phyloP scores from a whole-genome alignment of 2,329 filamentous ascomycete species.

The Aspergillus sp. region DNA sequence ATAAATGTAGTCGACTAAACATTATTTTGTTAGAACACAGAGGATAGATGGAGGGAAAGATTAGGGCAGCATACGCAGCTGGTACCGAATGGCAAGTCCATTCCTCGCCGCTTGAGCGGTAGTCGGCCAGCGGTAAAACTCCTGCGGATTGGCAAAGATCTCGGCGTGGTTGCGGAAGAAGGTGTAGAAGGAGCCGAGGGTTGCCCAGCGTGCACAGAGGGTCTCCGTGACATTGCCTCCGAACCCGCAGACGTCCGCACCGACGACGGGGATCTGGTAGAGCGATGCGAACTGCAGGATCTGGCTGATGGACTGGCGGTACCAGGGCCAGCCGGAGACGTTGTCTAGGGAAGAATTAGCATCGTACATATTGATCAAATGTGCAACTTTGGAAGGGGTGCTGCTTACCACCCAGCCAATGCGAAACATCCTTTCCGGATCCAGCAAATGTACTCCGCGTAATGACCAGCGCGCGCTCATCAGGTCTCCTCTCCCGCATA shows the following conservation, averaged over 20 bases:
- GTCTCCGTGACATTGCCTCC: neutral
- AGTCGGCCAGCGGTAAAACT: constrained; percentile 4
- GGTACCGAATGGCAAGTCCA: neutral
- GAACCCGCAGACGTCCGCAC: too few relatives aligned
- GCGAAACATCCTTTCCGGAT: constrained; percentile 63
- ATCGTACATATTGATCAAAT: too few relatives aligned
- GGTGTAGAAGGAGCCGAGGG: constrained; percentile 8
- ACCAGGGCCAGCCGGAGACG: constrained; percentile 60
- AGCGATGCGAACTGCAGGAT: constrained; percentile 66
- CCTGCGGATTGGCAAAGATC: neutral
- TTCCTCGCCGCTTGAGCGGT: neutral
- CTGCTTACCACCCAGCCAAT: constrained; percentile 47
- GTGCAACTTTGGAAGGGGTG: too few relatives aligned
- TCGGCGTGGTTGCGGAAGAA: constrained; percentile 9
- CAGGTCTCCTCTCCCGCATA: constrained; percentile 68
- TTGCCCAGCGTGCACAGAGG: constrained; percentile 2
- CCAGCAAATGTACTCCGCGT: constrained; percentile 78
- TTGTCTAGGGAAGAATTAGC: constrained; percentile 60
- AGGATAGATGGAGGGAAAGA: too few relatives aligned
- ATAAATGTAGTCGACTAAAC: constrained; percentile 1
- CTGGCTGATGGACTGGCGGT: constrained; percentile 62
- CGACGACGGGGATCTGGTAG: constrained; percentile 68
- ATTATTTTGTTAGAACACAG: neutral
- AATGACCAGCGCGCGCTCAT: constrained; percentile 70
- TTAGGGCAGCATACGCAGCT: neutral